A percentile compares a stretch with the other conserved stretches of the same genome.
These are phyloP conservation scores for Effrenium voratum DNA, from an alignment of 73 alveolate genomes.

Conservation along the genomic window DNA sequence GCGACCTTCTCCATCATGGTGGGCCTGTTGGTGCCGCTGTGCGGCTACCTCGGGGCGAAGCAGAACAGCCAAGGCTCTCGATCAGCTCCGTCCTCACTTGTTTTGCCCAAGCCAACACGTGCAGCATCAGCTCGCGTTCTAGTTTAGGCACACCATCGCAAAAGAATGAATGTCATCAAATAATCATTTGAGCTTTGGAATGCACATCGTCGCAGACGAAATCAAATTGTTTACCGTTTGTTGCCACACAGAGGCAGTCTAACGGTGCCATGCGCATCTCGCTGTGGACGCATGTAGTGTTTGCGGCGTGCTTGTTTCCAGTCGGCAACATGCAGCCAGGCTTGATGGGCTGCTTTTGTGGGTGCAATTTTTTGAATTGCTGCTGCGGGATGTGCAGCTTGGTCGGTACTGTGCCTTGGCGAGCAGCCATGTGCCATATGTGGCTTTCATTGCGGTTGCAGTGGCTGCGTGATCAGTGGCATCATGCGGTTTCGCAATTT, in stretches of 20 bases:
- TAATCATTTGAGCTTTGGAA: too few species aligned
- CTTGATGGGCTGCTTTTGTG: constrained; percentile 69
- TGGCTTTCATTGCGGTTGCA: too few species aligned
- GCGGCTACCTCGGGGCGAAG: constrained; percentile 75
- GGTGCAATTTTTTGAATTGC: constrained; percentile 60
- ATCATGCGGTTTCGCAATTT: too few species aligned
- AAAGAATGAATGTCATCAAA: too few species aligned
- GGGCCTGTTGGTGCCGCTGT: constrained; percentile 37
- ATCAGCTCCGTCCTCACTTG: too few species aligned
- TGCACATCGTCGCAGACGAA: too few species aligned
- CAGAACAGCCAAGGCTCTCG: constrained; percentile 71
- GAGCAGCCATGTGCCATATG: neutral
- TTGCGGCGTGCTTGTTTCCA: neutral
- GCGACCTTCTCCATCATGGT: constrained; percentile 48
- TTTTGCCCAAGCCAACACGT: too few species aligned
- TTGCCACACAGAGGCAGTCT: neutral
- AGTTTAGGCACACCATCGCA: too few species aligned
- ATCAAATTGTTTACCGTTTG: too few species aligned
- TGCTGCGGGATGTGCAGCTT: constrained; percentile 13
- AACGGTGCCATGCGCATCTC: neutral
- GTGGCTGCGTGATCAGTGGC: too few species aligned
- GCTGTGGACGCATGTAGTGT: neutral
- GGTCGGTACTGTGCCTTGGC: neutral
- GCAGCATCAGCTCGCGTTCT: too few species aligned
- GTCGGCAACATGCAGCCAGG: too few species aligned